Evolutionary conservation across 1,284 basidiomycete species (phyloP), one percentile per base, ranked within the genome.

Genomic region (Apiotrichum laibachii): DNA sequence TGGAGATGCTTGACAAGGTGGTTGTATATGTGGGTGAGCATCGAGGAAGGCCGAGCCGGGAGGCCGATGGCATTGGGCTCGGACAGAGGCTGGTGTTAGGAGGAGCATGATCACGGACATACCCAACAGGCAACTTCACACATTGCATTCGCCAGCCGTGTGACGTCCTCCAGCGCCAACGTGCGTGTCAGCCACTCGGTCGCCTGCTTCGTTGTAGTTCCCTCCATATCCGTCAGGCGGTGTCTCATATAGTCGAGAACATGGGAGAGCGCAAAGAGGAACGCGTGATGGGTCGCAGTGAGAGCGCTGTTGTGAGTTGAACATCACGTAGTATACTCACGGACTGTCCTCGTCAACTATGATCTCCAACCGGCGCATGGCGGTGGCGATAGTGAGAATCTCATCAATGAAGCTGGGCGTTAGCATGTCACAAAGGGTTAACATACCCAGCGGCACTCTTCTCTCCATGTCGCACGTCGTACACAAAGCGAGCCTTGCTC

Each of bases 281-380:
- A 62, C 1, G 75, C 74, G 48, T 76, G 76, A 59, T 77, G 75
- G 0, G 75, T 77, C 0, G 73, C 68, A 0, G 75, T 75, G 19
- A 73, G 51, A 0, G 70, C 67, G 12, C 75, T 77, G 50, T 0
- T 1, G 21, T 50, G 16, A 62, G 48, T 56, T 21, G 26, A 18
- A 43, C 48, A 37, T 11, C 4, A 7, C 31, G n/a, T 44, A 9
- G 34, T 26, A 0, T 6, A 61, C 72, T 57, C 43, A 72, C 74
- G 60, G 62, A 61, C 43, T 55, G 62, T 72, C 67, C 19, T 58
- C 60, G 43, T 72, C 68, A 13, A 72, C 57, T n/a, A 75, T 62
- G 13, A 72, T 62, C 53, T 77, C 75, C 21, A 77, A 50, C 11
- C 75, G 56, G 12, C 73, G 60, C 13, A 75, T 59, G 1, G 66